These are phyloP conservation scores for Domatiomyces globalis DNA, from an alignment of 2,329 filamentous ascomycete species.

Conservation along the genomic window DNA sequence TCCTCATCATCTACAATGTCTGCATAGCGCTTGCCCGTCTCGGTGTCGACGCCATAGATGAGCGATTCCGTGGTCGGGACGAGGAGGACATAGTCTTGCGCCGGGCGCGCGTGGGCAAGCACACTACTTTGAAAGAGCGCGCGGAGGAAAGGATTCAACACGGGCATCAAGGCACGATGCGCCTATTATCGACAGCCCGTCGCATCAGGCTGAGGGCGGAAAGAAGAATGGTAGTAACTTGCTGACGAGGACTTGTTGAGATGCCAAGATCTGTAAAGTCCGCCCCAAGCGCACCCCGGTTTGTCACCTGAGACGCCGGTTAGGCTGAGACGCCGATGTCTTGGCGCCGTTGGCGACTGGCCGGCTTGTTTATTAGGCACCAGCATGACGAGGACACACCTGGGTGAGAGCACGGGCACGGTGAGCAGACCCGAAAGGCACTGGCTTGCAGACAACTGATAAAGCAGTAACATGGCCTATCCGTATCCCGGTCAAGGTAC, in stretches of 20 bases:
- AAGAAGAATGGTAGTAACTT: not conserved
- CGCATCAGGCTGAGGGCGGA: constrained; percentile 2
- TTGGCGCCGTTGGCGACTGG: too few relatives aligned
- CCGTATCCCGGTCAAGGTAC: too few relatives aligned
- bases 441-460: too few relatives aligned
- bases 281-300: too few relatives aligned
- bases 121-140: constrained; percentile 97
- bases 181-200: constrained; percentile 13
- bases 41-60: constrained; percentile 72
- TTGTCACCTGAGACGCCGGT: too few relatives aligned
- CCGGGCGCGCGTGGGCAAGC: constrained; percentile 76
- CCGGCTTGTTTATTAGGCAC: not conserved
- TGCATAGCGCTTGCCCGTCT: constrained; percentile 59
- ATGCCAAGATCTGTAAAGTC: not conserved
- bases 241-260: not conserved
- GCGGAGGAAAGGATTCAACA: constrained; percentile 95
- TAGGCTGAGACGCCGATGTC: too few relatives aligned
- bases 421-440: too few relatives aligned
- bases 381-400: not conserved
- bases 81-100: constrained; percentile 83
- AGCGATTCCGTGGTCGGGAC: constrained; percentile 89
- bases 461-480: too few relatives aligned
- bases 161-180: constrained; percentile 62
- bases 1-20: constrained; percentile 84
- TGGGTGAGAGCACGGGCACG: too few relatives aligned